Conservation (phyloP, 371 early-diverging fungal genomes). For the Haplosporangium sp. region DNA sequence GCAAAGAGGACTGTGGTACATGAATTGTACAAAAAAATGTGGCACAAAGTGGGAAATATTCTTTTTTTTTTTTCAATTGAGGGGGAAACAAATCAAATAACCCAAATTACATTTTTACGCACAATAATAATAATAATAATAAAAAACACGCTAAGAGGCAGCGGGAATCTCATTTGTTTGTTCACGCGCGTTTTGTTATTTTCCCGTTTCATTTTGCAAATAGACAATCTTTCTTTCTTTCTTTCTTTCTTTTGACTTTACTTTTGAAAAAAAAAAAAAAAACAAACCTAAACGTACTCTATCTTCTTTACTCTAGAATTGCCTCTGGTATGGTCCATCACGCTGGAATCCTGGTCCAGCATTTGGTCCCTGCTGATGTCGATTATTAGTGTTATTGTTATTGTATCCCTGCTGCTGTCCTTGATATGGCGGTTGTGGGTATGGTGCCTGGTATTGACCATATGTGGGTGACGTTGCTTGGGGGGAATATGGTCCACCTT, state of each 20-base stretch:
- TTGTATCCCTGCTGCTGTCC: constrained; percentile 3
- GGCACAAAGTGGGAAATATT: not conserved
- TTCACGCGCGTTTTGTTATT: not conserved
- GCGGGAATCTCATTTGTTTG: not conserved
- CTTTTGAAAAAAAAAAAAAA: too few relatives aligned
- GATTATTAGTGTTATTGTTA: constrained; percentile 9
- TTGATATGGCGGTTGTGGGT: constrained; percentile 11
- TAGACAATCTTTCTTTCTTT: not conserved
- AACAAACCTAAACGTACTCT: not conserved
- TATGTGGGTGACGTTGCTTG: constrained; percentile 25
- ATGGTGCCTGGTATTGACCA: not conserved
- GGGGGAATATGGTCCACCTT: constrained; percentile 22
- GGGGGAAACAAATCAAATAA: too few relatives aligned
- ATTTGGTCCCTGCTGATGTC: constrained; percentile 12
- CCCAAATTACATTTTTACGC: too few relatives aligned
- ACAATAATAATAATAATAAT: too few relatives aligned
- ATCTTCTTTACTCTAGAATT: not conserved
- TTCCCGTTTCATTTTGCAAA: too few relatives aligned
- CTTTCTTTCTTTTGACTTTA: not conserved
- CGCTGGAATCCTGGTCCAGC: constrained; percentile 14
- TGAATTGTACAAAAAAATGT: not conserved
- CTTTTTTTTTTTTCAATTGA: too few relatives aligned
- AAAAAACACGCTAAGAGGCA: too few relatives aligned
- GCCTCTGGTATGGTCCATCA: constrained; percentile 15
- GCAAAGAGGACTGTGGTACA: not conserved